Evolutionary conservation across 2,329 filamentous ascomycete genomes (phyloP), one percentile per base, ranked within the genome.

Genomic region (Xenoacremonium recifei): DNA sequence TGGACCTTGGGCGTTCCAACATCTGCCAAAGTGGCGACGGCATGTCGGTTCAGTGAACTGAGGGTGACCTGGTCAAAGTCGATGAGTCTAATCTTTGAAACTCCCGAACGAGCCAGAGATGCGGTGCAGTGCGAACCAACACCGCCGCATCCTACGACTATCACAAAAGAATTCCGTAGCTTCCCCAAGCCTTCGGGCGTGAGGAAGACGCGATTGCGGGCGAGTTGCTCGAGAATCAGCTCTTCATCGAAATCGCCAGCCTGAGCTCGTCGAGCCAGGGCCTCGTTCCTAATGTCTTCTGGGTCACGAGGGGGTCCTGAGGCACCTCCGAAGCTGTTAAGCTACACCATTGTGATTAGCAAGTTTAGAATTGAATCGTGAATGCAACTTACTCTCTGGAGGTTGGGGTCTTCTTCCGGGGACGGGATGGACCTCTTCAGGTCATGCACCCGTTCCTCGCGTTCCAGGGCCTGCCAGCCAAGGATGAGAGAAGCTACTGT

Each of bases 21-120:
- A 59, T 99, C 93, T 13, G 89, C 88, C 6, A 97, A 75, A 0
- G 92, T 97, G 5, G 93, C 93, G 2, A 99, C 85, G 7, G 93
- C 90, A 67, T 99, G 93, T n/a, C 93, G 77, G 65, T 99, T 99
- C 40, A 99, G 72, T 3, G 90, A 96, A 50, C 89, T 95, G 33
- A 99, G 75, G 0, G 91, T 95, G 23, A 99, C 92, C 74, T 99
- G 93, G 64, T 99, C 93, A 63, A 99, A 99, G 66, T 99, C 93
- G 53, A 99, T 82, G 27, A 99, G 78, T 1, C 93, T 84, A 40
- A 99, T 76, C 55, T 83, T 85, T n/a, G 86, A 84, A 32, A 95
- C 89, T 21, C 93, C 93, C 0, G 91, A 96, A 21, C 93, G 84
- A 5, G 89, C 86, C 21, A 99, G 80, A 4, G 93, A 85, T 2